Base-by-base conservation (phyloP, 495 filamentous ascomycete species). In the Thermothielavioides terrestris region DNA sequence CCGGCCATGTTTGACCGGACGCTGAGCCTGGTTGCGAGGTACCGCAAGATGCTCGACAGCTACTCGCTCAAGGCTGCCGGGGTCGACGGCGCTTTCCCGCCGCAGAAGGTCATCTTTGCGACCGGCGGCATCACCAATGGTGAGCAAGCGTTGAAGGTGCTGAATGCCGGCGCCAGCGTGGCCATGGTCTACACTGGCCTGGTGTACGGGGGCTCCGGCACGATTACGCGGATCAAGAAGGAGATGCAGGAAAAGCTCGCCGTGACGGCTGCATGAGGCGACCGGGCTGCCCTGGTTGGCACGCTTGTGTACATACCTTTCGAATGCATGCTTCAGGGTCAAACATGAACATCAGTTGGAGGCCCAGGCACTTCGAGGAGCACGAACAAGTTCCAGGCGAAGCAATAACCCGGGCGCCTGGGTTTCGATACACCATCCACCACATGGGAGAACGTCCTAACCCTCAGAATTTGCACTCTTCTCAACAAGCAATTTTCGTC, bases 101-200 rank as follows among this genome's bases (percentile, higher is more conserved):
- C 67, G 27, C 79, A 76, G 31, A 95, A 95, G 72, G 81, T 87
- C 36, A 84, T 98, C 38, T 96, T 97, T 64, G 90, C 90, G 11
- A 88, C 83, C 0, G 91, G 91, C 1, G 92, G 92, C 8, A 92
- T 98, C 54, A 88, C 81, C 5, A 89, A 78, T 54, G 92, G 91
- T 9, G 73, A 79, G 42, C 83, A 95, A 69, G 92, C 88, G 6
- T 71, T 84, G 4, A 76, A 84, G 67, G 79, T 85, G 0, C 70
- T 94, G 30, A 81, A 89, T 51, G 87, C 89, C 0, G 92, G 92
- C 9, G 91, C 92, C 0, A 88, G 81, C 46, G 81, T 94, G 0
- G 88, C 87, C 1, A 88, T 89, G 84, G 77, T 92, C 36, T 92
- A 88, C 58, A 87, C 84, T 3, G 68, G 83, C 8, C 65, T 94